These are phyloP conservation scores for Penicillium coprophilum DNA, from an alignment of 495 filamentous ascomycete species.

Conservation along the genomic window DNA sequence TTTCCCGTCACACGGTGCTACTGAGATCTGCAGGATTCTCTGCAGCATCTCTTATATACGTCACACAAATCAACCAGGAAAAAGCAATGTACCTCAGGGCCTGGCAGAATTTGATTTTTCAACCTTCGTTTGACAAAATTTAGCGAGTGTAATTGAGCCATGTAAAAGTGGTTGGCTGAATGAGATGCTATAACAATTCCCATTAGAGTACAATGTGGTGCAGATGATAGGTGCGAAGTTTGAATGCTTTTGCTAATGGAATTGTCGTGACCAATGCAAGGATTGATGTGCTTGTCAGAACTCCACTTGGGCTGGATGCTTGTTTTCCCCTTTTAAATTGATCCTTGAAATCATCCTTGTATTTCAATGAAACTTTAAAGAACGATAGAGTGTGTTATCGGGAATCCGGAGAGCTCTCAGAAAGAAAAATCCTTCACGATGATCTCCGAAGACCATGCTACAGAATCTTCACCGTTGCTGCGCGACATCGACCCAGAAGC, in stretches of 20 bases:
- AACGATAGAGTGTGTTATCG: neutral
- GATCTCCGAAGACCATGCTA: constrained; percentile 3
- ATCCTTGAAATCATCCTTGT: neutral
- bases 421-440: neutral
- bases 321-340: neutral
- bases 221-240: neutral
- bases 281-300: constrained; percentile 3
- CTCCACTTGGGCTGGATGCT: neutral
- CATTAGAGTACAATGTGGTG: neutral
- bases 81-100: neutral
- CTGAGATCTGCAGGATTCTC: neutral
- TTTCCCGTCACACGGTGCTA: no score
- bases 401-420: neutral
- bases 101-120: no score
- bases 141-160: neutral
- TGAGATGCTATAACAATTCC: neutral
- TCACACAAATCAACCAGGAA: neutral
- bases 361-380: neutral
- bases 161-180: neutral
- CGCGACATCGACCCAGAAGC: constrained; percentile 9
- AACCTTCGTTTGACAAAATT: neutral
- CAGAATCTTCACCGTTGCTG: constrained; percentile 6
- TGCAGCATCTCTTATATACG: neutral
- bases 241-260: neutral
- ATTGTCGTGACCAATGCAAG: constrained; percentile 3